phyloP scores from a whole-genome alignment of 306 rosid genomes.

The Quercus wislizeni region DNA sequence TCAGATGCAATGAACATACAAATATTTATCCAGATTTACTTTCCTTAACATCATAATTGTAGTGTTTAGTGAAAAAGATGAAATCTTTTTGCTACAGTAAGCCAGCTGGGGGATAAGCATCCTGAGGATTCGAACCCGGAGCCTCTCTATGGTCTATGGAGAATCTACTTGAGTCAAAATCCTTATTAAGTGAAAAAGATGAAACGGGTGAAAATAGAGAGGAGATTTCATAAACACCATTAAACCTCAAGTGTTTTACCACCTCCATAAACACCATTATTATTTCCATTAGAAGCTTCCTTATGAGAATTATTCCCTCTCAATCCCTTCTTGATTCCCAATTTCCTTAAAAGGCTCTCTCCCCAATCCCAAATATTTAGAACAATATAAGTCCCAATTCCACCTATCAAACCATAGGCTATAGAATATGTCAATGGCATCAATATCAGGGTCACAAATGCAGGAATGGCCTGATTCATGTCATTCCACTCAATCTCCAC shows the following conservation, averaged over 20 bases:
- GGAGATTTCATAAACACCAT: too few species aligned
- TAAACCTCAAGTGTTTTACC: constrained; percentile 3
- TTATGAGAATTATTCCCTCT: not conserved
- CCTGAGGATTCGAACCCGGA: rapidly evolving
- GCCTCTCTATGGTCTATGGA: too few species aligned
- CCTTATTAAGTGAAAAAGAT: too few species aligned
- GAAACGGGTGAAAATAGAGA: too few species aligned
- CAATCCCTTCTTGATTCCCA: not conserved
- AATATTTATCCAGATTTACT: too few species aligned
- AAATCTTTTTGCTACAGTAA: too few species aligned
- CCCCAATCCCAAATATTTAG: constrained; percentile 70
- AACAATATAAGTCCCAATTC: constrained; percentile 68
- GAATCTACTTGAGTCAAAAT: too few species aligned
- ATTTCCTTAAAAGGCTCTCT: not conserved
- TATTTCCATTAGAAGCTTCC: constrained; percentile 4
- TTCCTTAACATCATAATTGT: too few species aligned
- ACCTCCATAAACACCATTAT: not conserved
- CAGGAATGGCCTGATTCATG: constrained; percentile 91
- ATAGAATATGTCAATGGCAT: constrained; percentile 92
- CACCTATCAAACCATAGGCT: constrained; percentile 86
- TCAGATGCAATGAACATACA: too few species aligned
- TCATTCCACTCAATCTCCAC: constrained; percentile 94
- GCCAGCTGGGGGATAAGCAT: too few species aligned
- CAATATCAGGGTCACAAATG: constrained; percentile 74
- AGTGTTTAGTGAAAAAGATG: too few species aligned